A percentile compares a stretch with the other conserved stretches of the same genome.
Conservation (phyloP, 2,329 filamentous ascomycete species). For the Apiospora rasikravindrae region DNA sequence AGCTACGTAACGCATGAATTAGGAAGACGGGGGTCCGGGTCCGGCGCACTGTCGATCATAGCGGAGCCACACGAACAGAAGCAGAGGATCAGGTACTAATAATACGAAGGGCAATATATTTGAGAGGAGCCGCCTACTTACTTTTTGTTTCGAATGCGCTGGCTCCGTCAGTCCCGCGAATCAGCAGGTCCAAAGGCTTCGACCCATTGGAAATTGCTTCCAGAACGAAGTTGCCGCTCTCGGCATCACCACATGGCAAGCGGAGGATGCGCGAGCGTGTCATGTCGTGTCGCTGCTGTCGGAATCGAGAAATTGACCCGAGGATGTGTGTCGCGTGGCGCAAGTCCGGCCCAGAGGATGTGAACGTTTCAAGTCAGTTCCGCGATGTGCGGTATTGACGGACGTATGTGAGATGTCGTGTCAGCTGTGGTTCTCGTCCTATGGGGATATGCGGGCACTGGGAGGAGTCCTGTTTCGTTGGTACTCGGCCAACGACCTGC, state of each 20-base stretch:
- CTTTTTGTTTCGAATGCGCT: slow-evolving; percentile 19
- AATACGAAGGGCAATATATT: slow-evolving; percentile 9
- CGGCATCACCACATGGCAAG: slow-evolving; percentile 15
- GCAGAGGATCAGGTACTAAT: not conserved
- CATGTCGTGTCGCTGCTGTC: not conserved
- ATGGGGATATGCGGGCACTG: slow-evolving; percentile 1
- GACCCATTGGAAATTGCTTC: slow-evolving; percentile 13
- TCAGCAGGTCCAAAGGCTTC: slow-evolving; percentile 14
- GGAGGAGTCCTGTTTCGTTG: not conserved
- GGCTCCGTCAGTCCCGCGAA: slow-evolving; percentile 15
- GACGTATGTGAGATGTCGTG: slow-evolving; percentile 4
- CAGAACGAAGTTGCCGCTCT: slow-evolving; percentile 10
- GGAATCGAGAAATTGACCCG: not conserved
- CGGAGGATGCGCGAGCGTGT: slow-evolving; percentile 15
- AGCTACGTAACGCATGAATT: slow-evolving; percentile 18
- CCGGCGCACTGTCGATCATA: slow-evolving; percentile 6
- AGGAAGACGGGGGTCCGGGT: not conserved
- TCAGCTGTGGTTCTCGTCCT: not conserved
- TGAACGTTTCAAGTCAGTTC: not conserved
- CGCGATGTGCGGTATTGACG: slow-evolving; percentile 3
- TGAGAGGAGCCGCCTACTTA: slow-evolving; percentile 11
- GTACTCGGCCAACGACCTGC: slow-evolving; percentile 13
- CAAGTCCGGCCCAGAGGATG: not conserved
- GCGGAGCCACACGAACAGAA: not conserved
- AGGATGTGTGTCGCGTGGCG: not conserved